Evolutionary conservation across 2,329 filamentous ascomycete species (phyloP), one percentile per base, ranked within the genome.

Genomic region (Ophiosphaerella korrae): DNA sequence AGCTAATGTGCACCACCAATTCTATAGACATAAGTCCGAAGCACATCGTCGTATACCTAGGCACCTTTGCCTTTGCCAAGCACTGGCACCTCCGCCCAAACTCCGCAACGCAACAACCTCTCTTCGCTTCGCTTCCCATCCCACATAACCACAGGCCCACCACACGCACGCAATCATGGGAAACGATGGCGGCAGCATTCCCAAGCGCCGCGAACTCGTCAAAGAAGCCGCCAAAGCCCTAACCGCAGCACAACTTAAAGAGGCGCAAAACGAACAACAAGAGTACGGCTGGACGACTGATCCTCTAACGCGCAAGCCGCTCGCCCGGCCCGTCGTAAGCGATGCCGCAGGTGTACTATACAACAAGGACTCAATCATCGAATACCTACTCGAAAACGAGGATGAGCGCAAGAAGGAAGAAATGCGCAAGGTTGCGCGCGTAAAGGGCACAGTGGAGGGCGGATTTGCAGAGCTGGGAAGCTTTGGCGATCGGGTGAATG

Each of bases 131-230:
- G 31, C 36, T 12, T 24, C 16, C 29, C 26, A 11, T 29, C 26
- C 13, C 34, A 36, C 48, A 26, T 11, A 36, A 16, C 23, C 39
- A 32, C 11, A 21, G 16, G 41, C 46, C 24, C 37, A 32, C 29
- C 29, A 50, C 50, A 39, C 34, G 34, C 32, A 34, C 14, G 7
- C 12, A 38, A 57, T 44, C 64, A 97, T 99, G 94, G 94, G 94
- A 72, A 99, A 99, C 78, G 94, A 99, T 74, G 94, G 94, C 63
- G 94, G 94, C 72, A 86, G 90, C 62, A 99, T 99, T 63, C 94
- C 94, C 5, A 97, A 89, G 57, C 90, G 95, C 29, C 89, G 92
- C 68, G 95, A 99, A 75, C 89, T 99, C 39, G 94, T 99, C 73
- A 96, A 96, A 76, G 88, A 93, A 74, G 91, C 92, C 24, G 91